Evolutionary conservation across 352 stramenopile species (phyloP), one percentile per base, ranked within the genome.

Genomic region (Phytopythium sindhum): DNA sequence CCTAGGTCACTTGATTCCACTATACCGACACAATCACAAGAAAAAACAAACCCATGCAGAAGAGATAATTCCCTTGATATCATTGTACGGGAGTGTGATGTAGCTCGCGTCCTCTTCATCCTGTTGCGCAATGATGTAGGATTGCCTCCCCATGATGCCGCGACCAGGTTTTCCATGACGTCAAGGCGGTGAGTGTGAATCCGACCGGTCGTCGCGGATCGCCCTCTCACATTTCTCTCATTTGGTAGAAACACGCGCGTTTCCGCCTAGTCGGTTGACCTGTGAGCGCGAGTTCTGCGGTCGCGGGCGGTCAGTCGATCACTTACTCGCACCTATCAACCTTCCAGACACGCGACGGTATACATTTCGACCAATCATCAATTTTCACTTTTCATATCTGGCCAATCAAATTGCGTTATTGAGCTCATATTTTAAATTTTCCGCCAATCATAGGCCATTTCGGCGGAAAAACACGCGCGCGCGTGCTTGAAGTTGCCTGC

Each of bases 401-500:
- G 28, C 55, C 37, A 60, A 60, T 51, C 4, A 19, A 17, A n/a
- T 0, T 21, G 21, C 31, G 7, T 10, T 1, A 45, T 45, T 31
- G 7, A 2, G 5, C 12, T n/a, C 4, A 4, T 11, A 24, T 39
- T 53, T 53, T 26, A 50, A 28, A 39, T 17, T 61, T 61, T 61
- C 39, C 41, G 24, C 56, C 56, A 61, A 61, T 53, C 56, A 35
- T 23, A 44, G 24, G 3, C 2, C 57, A 50, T 24, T 23, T 17
- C 28, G 15, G 17, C 26, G 64, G 55, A 72, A 54, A 66, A 60
- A 66, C n/a, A 55, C 33, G 51, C 48, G 55, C 39, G 26, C 42
- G 15, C 53, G 33, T 70, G 54, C 54, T 77, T 77, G 69, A 77
- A 77, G 69, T 77, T 77, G 47, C 42, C 23, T 29, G 17, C 8